Evolutionary conservation across 2,329 filamentous ascomycete species (phyloP).

Genomic region (Aspergillus ochraceus): DNA sequence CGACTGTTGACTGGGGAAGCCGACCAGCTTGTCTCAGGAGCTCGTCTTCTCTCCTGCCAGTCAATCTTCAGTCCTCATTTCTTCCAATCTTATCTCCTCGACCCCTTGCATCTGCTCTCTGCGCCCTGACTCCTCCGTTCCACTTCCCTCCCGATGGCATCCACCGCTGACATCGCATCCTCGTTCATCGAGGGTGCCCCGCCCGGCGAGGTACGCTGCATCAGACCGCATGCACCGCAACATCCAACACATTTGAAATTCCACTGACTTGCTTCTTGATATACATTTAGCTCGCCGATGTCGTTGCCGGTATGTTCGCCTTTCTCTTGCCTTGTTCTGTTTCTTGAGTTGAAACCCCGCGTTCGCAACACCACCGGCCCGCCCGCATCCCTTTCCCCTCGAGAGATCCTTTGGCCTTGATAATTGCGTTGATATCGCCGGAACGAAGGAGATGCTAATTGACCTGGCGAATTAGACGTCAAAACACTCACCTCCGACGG

Average conservation of each 20-base stretch:
- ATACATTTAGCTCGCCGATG: slow-evolving; percentile 72
- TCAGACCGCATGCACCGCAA: not conserved
- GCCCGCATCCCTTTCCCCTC: slow-evolving; percentile 8
- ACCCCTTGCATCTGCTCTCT: not conserved
- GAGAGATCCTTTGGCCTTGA: slow-evolving; percentile 12
- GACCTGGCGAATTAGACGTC: slow-evolving; percentile 64
- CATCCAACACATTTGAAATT: slow-evolving; percentile 8
- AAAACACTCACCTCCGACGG: slow-evolving; percentile 76
- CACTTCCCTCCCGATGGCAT: slow-evolving; percentile 35
- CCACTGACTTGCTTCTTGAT: slow-evolving; percentile 13
- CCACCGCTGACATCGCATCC: slow-evolving; percentile 64
- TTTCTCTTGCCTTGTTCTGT: not conserved
- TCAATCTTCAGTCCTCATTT: not conserved
- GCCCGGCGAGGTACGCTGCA: slow-evolving; percentile 77
- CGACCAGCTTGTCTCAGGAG: not conserved
- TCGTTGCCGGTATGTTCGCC: slow-evolving; percentile 69
- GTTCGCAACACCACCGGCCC: not conserved
- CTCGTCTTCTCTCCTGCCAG: not conserved
- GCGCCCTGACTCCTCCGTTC: too few relatives aligned
- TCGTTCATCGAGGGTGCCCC: slow-evolving; percentile 93
- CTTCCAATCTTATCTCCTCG: too few relatives aligned
- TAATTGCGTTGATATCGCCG: too few relatives aligned
- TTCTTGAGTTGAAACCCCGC: too few relatives aligned
- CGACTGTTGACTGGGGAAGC: slow-evolving; percentile 21
- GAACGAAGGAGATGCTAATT: slow-evolving; percentile 14